These are phyloP conservation scores for Cucurbitaria berberidis DNA, from an alignment of 2,329 filamentous ascomycete genomes.

Conservation along the genomic window DNA sequence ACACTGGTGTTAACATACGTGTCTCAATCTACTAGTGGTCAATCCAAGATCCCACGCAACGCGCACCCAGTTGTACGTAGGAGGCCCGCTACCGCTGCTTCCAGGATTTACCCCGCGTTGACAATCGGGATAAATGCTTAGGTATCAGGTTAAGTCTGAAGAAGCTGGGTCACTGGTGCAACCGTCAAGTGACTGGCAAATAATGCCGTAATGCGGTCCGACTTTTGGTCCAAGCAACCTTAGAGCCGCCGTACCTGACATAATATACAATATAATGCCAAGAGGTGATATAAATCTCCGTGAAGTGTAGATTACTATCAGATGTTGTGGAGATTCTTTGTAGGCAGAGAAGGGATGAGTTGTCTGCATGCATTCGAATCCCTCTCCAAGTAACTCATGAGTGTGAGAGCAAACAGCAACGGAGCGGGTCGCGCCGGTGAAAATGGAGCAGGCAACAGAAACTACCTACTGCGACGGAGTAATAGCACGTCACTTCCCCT, in stretches of 20 bases:
- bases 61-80: no score
- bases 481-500: conserved; percentile 27
- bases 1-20: not conserved
- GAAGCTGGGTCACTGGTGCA: not conserved
- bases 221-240: not conserved
- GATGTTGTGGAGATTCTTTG: conserved; percentile 25
- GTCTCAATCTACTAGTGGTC: not conserved
- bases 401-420: conserved; percentile 14
- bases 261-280: not conserved
- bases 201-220: not conserved
- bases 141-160: not conserved
- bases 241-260: not conserved
- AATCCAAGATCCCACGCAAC: not conserved
- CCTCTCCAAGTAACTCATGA: not conserved
- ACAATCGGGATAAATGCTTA: not conserved
- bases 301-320: conserved; percentile 1
- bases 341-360: conserved; percentile 31
- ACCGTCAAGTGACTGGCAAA: not conserved
- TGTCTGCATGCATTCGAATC: not conserved
- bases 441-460: conserved; percentile 15
- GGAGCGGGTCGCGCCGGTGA: conserved; percentile 17
- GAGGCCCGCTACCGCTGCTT: not conserved
- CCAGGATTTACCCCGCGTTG: not conserved
- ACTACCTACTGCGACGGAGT: conserved; percentile 15
- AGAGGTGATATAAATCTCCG: not conserved